A percentile compares a stretch with the other conserved stretches of the same genome.
These are phyloP conservation scores for Tetrapisispora taiwanensis DNA, from an alignment of 805 yeast species.

Conservation along the genomic window DNA sequence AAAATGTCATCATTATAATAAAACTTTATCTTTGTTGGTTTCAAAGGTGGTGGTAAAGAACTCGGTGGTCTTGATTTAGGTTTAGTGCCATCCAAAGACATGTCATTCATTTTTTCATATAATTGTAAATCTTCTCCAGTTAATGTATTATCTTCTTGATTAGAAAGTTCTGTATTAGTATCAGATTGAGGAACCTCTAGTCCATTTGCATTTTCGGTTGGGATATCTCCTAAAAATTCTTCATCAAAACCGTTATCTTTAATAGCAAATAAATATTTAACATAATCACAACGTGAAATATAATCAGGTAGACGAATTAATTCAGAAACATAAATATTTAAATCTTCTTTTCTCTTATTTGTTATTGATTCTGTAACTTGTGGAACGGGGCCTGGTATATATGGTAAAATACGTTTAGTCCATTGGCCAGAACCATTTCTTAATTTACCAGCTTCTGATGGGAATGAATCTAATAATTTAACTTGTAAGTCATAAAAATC, in stretches of 20 bases:
- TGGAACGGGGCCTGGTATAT: constrained; percentile 91
- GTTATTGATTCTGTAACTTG: constrained; percentile 74
- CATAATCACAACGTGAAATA: constrained; percentile 60
- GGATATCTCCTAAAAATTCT: constrained; percentile 7
- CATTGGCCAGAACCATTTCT: constrained; percentile 42
- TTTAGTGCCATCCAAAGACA: constrained; percentile 17
- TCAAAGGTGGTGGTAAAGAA: constrained; percentile 20
- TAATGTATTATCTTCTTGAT: constrained; percentile 24
- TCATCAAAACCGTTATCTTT: constrained; percentile 29
- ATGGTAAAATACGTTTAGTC: constrained; percentile 73
- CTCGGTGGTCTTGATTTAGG: constrained; percentile 26
- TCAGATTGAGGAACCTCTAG: neutral
- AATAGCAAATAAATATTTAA: constrained; percentile 60
- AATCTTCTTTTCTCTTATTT: constrained; percentile 42
- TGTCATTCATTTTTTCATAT: constrained; percentile 18
- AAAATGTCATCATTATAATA: constrained; percentile 75
- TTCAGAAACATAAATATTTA: constrained; percentile 47
- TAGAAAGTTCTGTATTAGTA: constrained; percentile 1
- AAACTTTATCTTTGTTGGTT: constrained; percentile 51
- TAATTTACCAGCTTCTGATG: constrained; percentile 79
- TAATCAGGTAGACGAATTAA: constrained; percentile 65
- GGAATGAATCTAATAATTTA: constrained; percentile 68
- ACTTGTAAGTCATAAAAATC: constrained; percentile 94
- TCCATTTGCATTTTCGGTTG: neutral
- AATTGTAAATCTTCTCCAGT: constrained; percentile 27